Base-by-base conservation (phyloP, 352 stramenopile genomes). In the Phytophthora kernoviae region DNA sequence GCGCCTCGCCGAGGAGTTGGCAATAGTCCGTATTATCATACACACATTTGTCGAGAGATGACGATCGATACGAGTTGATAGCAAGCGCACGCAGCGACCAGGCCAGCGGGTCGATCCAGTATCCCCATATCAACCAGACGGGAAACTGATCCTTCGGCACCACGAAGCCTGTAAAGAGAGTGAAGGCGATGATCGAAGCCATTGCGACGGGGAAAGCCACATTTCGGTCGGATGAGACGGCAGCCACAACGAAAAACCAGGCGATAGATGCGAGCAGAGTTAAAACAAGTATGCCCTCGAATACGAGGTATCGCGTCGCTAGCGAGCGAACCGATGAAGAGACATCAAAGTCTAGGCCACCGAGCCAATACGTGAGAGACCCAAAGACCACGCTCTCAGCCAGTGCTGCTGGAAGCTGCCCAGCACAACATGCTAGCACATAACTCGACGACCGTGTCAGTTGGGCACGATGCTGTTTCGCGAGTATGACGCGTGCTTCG, bases 301-400 rank as follows among this genome's bases (percentile, higher is more conserved):
- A 93, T 42, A 84, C 65, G 14, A 93, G 53, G 39, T 86, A 92
- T 24, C 44, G 45, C 8, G 26, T 24, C 2, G 32, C 34, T 17
- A 75, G 61, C 14, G 49, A 37, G 40, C 24, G 40, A 10, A 39
- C 39, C 15, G 52, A 47, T 2, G 43, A 52, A 12, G 40, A 41
- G 18, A 66, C 54, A 42, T 75, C 63, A 5, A 42, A 52, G 21
- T 58, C 69, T 20, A 95, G 65, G 11, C 83, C 85, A 43, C 84
- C 71, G 51, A 90, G 74, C 65, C 71, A 91, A 52, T 91, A 94
- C 3, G 91, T 60, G 50, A 91, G 62, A 1, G 69, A 76, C 24
- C 81, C 86, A 68, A 94, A 92, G 10, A 85, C 41, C 5, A 90
- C 47, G 21, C 68, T 77, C 71, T 92, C 85, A n/a, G 83, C 55